These are phyloP conservation scores for Fusarium subglutinans DNA, from an alignment of 2,329 filamentous ascomycete species.

Conservation along the genomic window DNA sequence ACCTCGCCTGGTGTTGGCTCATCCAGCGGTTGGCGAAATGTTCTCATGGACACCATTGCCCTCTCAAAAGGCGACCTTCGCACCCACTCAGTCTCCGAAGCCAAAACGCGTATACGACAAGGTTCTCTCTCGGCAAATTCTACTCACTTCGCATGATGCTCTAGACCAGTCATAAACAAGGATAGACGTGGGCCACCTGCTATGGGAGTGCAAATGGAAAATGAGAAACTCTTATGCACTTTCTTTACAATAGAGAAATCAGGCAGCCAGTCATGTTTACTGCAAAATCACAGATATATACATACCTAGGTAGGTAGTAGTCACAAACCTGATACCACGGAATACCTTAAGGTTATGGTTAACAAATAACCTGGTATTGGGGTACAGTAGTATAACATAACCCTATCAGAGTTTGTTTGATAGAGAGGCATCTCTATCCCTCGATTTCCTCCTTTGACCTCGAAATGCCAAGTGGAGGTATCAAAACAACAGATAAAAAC, in stretches of 20 bases:
- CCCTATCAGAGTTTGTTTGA: neutral
- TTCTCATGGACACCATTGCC: neutral
- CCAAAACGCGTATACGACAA: neutral
- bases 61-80: neutral
- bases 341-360: neutral
- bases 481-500: slow-evolving; percentile 10
- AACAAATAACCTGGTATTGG: neutral
- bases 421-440: neutral
- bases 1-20: neutral
- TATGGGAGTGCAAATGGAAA: neutral
- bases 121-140: neutral
- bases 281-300: neutral
- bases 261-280: neutral
- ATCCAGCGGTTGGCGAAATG: neutral
- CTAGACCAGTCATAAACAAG: neutral
- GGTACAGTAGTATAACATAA: neutral
- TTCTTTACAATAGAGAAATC: neutral
- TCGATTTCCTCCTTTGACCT: neutral
- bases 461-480: neutral
- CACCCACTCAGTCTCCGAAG: neutral
- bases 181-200: neutral
- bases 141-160: neutral
- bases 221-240: neutral
- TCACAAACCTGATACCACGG: neutral
- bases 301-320: neutral